These are phyloP conservation scores for Aspergillus thermomutatus DNA, from an alignment of 2,329 filamentous ascomycete genomes.

Conservation along the genomic window DNA sequence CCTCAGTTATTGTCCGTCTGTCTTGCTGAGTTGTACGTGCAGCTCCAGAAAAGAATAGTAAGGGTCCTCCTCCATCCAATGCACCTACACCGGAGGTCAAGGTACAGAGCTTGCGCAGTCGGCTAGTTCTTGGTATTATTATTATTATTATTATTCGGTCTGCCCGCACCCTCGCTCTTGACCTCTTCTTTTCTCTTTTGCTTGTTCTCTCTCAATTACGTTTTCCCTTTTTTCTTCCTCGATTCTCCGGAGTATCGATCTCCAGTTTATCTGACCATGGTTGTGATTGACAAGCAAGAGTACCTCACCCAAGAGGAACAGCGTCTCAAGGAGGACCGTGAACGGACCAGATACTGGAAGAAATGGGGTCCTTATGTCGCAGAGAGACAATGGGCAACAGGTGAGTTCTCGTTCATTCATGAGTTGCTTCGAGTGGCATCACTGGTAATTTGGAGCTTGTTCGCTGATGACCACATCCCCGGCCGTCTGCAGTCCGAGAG, in stretches of 20 bases:
- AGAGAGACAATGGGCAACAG: slow-evolving; percentile 93
- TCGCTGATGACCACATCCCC: slow-evolving; percentile 24
- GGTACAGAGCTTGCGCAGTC: background rate
- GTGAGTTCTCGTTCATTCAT: slow-evolving; percentile 45
- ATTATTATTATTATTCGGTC: background rate
- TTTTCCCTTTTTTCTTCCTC: background rate
- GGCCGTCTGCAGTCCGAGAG: slow-evolving; percentile 64
- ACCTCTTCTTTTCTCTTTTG: slow-evolving; percentile 1
- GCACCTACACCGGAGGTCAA: background rate
- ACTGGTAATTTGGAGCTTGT: background rate
- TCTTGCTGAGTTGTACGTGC: background rate
- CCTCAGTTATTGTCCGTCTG: background rate
- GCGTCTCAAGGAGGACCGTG: slow-evolving; percentile 79
- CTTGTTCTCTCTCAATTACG: background rate
- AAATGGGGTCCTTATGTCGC: slow-evolving; percentile 94
- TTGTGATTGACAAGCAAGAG: slow-evolving; percentile 82
- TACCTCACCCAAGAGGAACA: slow-evolving; percentile 88
- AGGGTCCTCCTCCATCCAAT: background rate
- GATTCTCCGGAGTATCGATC: background rate
- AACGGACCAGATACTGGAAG: slow-evolving; percentile 92
- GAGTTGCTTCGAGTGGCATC: background rate
- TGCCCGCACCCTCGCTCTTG: background rate
- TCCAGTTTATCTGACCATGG: slow-evolving; percentile 56
- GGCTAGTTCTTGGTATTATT: no score
- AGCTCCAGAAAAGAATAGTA: no score